Conservation (phyloP, 2,329 filamentous ascomycete genomes). For the Hymenoscyphus salicellus region DNA sequence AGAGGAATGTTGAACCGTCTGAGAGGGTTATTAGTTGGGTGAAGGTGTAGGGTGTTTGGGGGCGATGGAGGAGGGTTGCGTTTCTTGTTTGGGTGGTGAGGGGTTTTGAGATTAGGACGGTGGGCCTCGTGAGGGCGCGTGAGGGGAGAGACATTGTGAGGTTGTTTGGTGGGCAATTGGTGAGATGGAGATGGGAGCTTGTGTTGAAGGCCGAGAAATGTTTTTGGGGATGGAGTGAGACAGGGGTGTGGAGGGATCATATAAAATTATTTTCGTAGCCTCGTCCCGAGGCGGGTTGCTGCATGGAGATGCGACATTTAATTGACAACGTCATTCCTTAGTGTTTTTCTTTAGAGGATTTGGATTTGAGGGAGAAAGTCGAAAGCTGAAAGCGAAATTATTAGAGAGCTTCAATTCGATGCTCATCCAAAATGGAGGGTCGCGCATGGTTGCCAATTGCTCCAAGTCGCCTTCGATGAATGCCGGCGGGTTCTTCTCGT, state of each 20-base stretch:
- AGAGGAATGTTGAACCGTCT: conserved; percentile 81
- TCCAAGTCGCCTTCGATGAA: conserved; percentile 9
- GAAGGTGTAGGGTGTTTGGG: conserved; percentile 92
- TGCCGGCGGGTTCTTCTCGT: conserved; percentile 23
- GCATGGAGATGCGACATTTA: neutral
- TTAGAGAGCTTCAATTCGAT: conserved; percentile 14
- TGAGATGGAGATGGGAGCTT: neutral
- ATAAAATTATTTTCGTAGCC: conserved; percentile 1
- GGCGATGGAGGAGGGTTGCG: conserved; percentile 80
- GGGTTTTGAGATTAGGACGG: conserved; percentile 8
- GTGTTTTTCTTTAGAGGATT: neutral
- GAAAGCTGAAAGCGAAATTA: neutral
- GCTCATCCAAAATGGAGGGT: conserved; percentile 20
- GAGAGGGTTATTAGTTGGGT: conserved; percentile 91
- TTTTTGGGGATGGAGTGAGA: conserved; percentile 10
- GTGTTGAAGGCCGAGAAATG: conserved; percentile 6
- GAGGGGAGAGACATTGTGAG: conserved; percentile 19
- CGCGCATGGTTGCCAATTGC: conserved; percentile 15
- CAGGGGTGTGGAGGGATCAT: neutral
- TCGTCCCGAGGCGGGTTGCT: neutral
- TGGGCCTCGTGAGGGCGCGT: conserved; percentile 22
- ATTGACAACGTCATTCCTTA: neutral
- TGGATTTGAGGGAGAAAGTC: neutral
- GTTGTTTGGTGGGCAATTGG: neutral
- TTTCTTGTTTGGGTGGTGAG: conserved; percentile 49